A percentile compares a stretch with the other conserved stretches of the same genome.
Evolutionary conservation across 441 rosid species (phyloP).

Genomic region (Erodium texanum): DNA sequence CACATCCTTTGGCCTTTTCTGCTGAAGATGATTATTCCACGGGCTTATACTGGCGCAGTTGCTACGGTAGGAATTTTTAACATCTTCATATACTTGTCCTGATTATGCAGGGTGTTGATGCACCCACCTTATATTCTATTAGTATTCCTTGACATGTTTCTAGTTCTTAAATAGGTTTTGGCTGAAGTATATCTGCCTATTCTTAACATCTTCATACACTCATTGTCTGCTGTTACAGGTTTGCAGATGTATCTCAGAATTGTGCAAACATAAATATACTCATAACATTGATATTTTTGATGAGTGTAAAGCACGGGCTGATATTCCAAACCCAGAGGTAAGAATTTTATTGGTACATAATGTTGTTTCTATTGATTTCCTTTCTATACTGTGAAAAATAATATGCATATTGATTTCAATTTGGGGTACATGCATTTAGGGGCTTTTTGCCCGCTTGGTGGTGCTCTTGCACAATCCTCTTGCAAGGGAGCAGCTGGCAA

Average conservation of each 20-base stretch:
- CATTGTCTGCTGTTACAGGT: constrained; percentile 47
- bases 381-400: constrained; percentile 8
- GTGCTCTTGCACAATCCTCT: constrained; percentile 95
- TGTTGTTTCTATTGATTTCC: constrained; percentile 15
- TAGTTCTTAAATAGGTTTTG: constrained; percentile 6
- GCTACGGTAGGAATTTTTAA: constrained; percentile 52
- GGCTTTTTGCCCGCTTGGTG: constrained; percentile 82
- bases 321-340: constrained; percentile 89
- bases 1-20: constrained; percentile 95
- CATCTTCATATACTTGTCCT: constrained; percentile 8
- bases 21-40: constrained; percentile 78
- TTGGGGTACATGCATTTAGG: constrained; percentile 39
- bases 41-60: constrained; percentile 61
- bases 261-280: constrained; percentile 61
- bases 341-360: constrained; percentile 15
- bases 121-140: neutral
- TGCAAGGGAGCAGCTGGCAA: constrained; percentile 76
- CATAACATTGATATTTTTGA: constrained; percentile 49
- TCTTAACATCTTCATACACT: too few species aligned
- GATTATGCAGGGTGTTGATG: neutral
- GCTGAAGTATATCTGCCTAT: constrained; percentile 6
- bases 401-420: constrained; percentile 14
- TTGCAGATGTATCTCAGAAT: constrained; percentile 94
- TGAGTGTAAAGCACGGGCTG: constrained; percentile 80
- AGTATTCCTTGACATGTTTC: constrained; percentile 6